Evolutionary conservation across 2,329 filamentous ascomycete genomes (phyloP), one percentile per base, ranked within the genome.

Genomic region (Colletotrichum sidae): DNA sequence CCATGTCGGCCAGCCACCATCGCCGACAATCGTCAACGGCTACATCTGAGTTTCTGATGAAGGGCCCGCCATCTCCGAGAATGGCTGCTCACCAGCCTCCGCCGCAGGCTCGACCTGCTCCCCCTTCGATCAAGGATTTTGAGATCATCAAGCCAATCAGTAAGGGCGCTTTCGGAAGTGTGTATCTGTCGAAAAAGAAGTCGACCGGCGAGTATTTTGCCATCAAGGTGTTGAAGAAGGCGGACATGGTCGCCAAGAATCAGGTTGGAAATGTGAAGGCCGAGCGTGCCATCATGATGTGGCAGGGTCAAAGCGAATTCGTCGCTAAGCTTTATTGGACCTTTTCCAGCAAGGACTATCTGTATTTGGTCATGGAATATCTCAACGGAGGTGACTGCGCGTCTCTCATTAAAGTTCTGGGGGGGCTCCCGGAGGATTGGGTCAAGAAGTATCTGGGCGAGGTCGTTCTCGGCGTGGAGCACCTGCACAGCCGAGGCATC

Each of bases 241-340:
- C 96, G n/a, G 96, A 99, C 82, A 99, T 99, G 96, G 93, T 99
- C 68, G 96, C 96, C 67, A 99, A 99, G 80, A 99, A 99, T 76
- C 96, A 99, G 76, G 94, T 99, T 71, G 97, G 96, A 70, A 99
- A 99, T 74, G 96, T 99, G 73, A 98, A 99, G 79, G 96, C 96
- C 8, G 96, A 99, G 79, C 88, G 96, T 70, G 96, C 96, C 25
- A 99, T 99, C 75, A 98, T 99, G 96, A 99, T 99, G 96, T 98
- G 96, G 93, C 96, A 99, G 80, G 96, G 96, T 25, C 94, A 98
- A 78, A 99, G 96, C 76, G 96, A 99, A 66, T 99, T 99, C 76
- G 96, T 99, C 63, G 96, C 96, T 34, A 99, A 99, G 81, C 86
- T 99, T 11, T 99, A 98, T 80, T 99, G 96, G 96, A 99, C 96